These are phyloP conservation scores for Arachis hypogaea DNA, from an alignment of 306 rosid genomes.

Conservation along the genomic window DNA sequence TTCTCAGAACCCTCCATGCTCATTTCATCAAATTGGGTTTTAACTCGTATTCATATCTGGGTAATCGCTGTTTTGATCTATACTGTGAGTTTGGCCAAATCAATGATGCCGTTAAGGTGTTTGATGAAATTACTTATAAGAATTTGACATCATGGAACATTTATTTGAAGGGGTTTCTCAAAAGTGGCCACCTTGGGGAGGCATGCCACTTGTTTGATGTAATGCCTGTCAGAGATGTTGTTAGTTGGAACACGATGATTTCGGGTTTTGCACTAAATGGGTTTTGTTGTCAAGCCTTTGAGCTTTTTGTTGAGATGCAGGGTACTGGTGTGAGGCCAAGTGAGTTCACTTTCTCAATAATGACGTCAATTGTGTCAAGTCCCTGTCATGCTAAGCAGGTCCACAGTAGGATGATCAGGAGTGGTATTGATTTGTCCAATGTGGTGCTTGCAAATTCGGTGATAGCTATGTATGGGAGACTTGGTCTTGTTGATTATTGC, in stretches of 20 bases:
- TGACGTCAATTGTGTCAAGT: constrained; percentile 49
- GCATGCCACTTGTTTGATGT: constrained; percentile 60
- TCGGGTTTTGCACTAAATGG: constrained; percentile 60
- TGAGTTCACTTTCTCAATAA: constrained; percentile 75
- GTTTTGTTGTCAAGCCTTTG: constrained; percentile 50
- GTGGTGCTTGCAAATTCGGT: constrained; percentile 77
- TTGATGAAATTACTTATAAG: constrained; percentile 62
- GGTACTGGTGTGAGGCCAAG: constrained; percentile 59
- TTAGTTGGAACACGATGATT: constrained; percentile 82
- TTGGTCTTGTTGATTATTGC: constrained; percentile 62
- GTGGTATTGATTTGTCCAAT: constrained; percentile 54
- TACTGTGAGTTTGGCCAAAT: constrained; percentile 56
- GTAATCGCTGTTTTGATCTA: constrained; percentile 66
- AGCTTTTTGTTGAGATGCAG: constrained; percentile 62
- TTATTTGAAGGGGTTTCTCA: constrained; percentile 58
- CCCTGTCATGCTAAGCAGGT: constrained; percentile 64
- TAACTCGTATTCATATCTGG: constrained; percentile 65
- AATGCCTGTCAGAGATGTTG: constrained; percentile 80
- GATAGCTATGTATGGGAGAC: constrained; percentile 73
- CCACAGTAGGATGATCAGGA: constrained; percentile 66
- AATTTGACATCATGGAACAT: constrained; percentile 71
- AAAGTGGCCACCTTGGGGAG: constrained; percentile 48
- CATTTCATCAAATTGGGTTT: constrained; percentile 70
- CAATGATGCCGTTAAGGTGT: constrained; percentile 56
- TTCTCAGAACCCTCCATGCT: constrained; percentile 59